These are phyloP conservation scores for Chlorella variabilis DNA, from an alignment of 163 green algal genomes.

Conservation along the genomic window DNA sequence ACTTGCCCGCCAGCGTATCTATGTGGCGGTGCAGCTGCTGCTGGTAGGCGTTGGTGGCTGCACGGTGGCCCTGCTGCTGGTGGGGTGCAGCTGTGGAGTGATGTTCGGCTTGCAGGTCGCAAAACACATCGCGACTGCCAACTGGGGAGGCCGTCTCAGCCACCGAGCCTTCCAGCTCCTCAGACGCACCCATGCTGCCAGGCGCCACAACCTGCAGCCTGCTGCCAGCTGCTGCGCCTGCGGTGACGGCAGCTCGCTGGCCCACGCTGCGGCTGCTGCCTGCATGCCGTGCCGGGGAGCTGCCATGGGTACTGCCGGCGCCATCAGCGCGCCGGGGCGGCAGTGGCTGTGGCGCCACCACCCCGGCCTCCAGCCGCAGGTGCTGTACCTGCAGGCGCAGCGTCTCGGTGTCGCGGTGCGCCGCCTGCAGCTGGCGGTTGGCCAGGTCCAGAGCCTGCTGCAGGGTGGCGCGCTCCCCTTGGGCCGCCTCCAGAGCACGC, in stretches of 20 bases:
- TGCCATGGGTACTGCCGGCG: neutral
- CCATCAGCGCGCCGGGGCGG: neutral
- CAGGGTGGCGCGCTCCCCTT: conserved; percentile 21
- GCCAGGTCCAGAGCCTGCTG: conserved; percentile 28
- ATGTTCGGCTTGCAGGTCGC: neutral
- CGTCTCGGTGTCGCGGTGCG: conserved; percentile 28
- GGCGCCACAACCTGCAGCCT: neutral
- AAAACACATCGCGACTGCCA: conserved; percentile 22
- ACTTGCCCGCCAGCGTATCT: conserved; percentile 17
- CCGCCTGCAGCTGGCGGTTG: conserved; percentile 31
- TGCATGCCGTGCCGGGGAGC: neutral
- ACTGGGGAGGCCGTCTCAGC: conserved; percentile 3
- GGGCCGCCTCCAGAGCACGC: conserved; percentile 16
- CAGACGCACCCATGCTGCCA: neutral
- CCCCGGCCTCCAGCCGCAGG: conserved; percentile 2
- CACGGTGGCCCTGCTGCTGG: neutral
- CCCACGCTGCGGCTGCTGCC: conserved; percentile 3
- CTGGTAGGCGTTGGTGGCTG: conserved; percentile 9
- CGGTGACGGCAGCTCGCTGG: too few species aligned
- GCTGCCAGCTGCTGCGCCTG: neutral
- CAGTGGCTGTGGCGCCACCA: neutral
- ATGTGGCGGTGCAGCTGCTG: conserved; percentile 33
- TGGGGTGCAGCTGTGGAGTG: neutral
- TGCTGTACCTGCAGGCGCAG: conserved; percentile 33
- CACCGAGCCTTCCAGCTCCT: neutral